Evolutionary conservation across 2,329 filamentous ascomycete genomes (phyloP).

Genomic region (Botrytis elliptica): DNA sequence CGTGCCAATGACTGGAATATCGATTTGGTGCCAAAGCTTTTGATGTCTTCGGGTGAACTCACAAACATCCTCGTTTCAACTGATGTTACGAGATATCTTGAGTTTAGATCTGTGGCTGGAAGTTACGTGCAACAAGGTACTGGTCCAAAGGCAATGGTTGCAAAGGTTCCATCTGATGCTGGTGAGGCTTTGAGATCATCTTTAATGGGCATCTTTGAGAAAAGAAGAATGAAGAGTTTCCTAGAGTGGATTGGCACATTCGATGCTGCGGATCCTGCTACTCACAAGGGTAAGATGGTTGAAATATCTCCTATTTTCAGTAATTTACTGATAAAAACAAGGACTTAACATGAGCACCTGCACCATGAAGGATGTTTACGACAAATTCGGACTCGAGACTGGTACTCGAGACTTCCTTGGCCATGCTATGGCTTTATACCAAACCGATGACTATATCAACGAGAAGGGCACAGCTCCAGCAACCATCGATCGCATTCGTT

Average conservation of each 20-base stretch:
- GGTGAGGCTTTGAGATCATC: conserved; percentile 87
- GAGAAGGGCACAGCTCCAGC: conserved; percentile 73
- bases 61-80: conserved; percentile 98
- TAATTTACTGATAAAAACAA: conserved; percentile 41
- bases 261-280: conserved; percentile 74
- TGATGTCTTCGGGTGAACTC: conserved; percentile 97
- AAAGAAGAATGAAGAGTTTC: conserved; percentile 94
- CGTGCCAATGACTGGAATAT: conserved; percentile 99
- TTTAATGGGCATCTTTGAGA: conserved; percentile 97
- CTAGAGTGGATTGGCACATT: conserved; percentile 93
- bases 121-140: conserved; percentile 92
- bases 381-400: conserved; percentile 92
- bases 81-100: conserved; percentile 83
- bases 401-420: conserved; percentile 93
- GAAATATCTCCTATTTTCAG: neutral
- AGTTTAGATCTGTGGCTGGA: conserved; percentile 92
- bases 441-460: conserved; percentile 83
- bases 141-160: conserved; percentile 81
- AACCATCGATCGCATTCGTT: conserved; percentile 84
- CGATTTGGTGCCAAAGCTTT: conserved; percentile 94
- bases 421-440: conserved; percentile 96
- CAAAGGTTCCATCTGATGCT: conserved; percentile 94
- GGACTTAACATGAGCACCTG: conserved; percentile 75
- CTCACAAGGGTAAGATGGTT: conserved; percentile 75
- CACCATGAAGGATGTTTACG: conserved; percentile 98